Base-by-base conservation (phyloP, 139 green algal genomes). In the Desmodesmus armatus region DNA sequence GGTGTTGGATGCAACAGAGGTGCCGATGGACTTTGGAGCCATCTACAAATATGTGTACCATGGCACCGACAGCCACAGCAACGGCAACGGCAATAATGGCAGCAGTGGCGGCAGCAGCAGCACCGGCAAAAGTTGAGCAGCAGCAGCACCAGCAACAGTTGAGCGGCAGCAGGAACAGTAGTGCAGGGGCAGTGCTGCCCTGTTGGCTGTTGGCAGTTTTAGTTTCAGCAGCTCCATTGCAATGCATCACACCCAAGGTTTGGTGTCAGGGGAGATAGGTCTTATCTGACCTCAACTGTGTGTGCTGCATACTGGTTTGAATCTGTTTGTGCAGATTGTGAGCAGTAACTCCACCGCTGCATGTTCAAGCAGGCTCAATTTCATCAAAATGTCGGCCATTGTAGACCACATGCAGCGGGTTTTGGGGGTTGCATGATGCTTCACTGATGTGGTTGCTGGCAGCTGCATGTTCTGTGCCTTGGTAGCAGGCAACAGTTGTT, bases 11-110 rank as follows among this genome's bases (percentile, higher is more conserved):
- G 33, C 40, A n/a, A 55, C 76, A 58, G 76, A 55, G 37, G 55
- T 43, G 55, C 76, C 76, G 1, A 33, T 82, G 15, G 76, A 82
- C n/a, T 82, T 82, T 60, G 76, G 76, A 19, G 76, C 76, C 3
- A 53, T 82, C 6, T 82, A 82, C 76, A 82, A 80, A 37, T 82
- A 40, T 43, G 55, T 72, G 6, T 82, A 82, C 55, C 37, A 67
- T 11, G 73, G 73, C 49, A 29, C 4, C 3, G 39, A 29, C n/a
- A 43, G 44, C 72, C 29, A 9, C 44, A 65, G 47, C 72, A 35
- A 15, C 13, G 44, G 47, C 49, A 29, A 21, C 3, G 66, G 47
- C 29, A 63, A 25, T n/a, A n/a, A n/a, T n/a, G n/a, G n/a, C n/a
- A 80, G 47, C 29, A 63, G 7, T 2, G 4, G 19, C 19, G 29